Base-by-base conservation (phyloP, 2,329 filamentous ascomycete genomes). In the Lasiodiplodia hormozganensis region DNA sequence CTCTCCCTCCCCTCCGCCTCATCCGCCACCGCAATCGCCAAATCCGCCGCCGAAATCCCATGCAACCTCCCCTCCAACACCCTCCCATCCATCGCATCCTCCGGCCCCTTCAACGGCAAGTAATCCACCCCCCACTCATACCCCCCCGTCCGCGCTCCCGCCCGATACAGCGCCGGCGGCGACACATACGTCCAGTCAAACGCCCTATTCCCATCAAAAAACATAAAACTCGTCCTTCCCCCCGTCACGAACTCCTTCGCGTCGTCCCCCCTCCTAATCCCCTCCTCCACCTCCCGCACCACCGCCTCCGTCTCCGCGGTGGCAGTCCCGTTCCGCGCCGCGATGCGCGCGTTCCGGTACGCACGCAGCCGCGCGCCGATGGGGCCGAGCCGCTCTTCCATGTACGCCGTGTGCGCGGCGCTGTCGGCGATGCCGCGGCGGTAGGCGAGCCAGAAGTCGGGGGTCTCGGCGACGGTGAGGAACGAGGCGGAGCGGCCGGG, bases 21-120 rank as follows among this genome's bases (percentile, higher is more conserved):
- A 74, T 78, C 76, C 52, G 74, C 76, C 72, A 78, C 76, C 18
- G 76, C 76, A 70, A 77, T 73, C 43, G 75, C 76, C 74, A 78
- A 73, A 73, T 78, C 76, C 43, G 70, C 72, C 14, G 75, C 76
- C 69, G 72, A 75, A n/a, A 78, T 77, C 4, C 76, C 76, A 1
- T 73, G 75, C 71, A 78, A 69, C 21, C 76, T 67, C 4, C 71
- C 76, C 65, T 78, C 76, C 60, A 78, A 75, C 71, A 68, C 72
- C 31, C 73, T 70, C 0, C 72, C 74, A 12, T 71, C 67, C 52
- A 73, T 71, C 67, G 73, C 70, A 53, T 75, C 72, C 28, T 28
- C 28, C 25, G 23, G 23, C 0, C 75, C 75, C 16, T 69, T 68
- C 12, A 78, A 47, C 16, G 76, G 73, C 73, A 77, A 74, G 51